phyloP scores from a whole-genome alignment of 2,329 filamentous ascomycete species.

The Claviceps quebecensis region DNA sequence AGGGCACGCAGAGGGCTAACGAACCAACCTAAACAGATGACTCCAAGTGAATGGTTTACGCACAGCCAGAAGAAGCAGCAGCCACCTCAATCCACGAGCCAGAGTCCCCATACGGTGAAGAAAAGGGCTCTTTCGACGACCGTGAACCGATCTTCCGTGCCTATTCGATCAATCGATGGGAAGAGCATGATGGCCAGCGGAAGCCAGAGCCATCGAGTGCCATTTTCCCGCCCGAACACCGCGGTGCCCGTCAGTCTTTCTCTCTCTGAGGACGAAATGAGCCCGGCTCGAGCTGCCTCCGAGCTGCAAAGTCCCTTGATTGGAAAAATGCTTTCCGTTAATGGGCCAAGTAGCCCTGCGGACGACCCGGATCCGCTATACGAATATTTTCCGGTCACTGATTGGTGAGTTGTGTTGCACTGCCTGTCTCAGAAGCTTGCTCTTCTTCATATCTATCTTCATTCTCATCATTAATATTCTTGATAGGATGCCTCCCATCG shows the following conservation, averaged over 20 bases:
- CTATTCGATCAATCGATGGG: constrained; percentile 30
- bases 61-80: constrained; percentile 19
- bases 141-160: constrained; percentile 37
- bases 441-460: too few relatives aligned
- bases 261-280: constrained; percentile 46
- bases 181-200: constrained; percentile 12
- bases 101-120: constrained; percentile 36
- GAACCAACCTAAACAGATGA: constrained; percentile 14
- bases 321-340: constrained; percentile 22
- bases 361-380: constrained; percentile 78
- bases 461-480: not conserved
- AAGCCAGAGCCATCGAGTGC: constrained; percentile 10
- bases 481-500: constrained; percentile 65
- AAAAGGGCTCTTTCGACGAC: constrained; percentile 38
- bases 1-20: not conserved
- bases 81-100: constrained; percentile 17
- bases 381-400: constrained; percentile 88
- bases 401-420: constrained; percentile 43
- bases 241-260: constrained; percentile 37
- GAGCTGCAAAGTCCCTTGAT: constrained; percentile 38
- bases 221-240: constrained; percentile 14
- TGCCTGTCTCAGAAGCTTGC: not conserved
- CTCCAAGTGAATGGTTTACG: constrained; percentile 28
- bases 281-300: constrained; percentile 35
- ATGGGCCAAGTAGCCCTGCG: constrained; percentile 41